Percentiles rank a stretch among this genome's conserved stretches.
Conservation (phyloP, 2,329 filamentous ascomycete genomes). For the Colletotrichum sp. region DNA sequence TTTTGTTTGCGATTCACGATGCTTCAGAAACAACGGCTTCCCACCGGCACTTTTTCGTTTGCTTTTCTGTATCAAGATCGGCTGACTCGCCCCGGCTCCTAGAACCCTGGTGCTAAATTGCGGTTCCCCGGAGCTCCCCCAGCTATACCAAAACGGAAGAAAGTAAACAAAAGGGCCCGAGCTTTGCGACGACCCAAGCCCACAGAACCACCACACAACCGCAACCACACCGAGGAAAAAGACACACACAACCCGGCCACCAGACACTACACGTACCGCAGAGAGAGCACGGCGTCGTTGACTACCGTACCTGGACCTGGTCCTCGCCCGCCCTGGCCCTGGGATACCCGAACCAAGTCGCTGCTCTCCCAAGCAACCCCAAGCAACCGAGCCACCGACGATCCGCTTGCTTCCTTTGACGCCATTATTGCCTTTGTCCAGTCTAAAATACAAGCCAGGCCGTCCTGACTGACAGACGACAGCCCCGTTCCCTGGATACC, state of each 20-base stretch:
- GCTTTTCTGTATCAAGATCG: constrained; percentile 20
- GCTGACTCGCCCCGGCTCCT: constrained; percentile 18
- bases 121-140: constrained; percentile 17
- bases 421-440: constrained; percentile 2
- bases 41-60: constrained; percentile 10
- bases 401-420: constrained; percentile 16
- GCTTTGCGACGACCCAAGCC: constrained; percentile 25
- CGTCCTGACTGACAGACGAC: constrained; percentile 20
- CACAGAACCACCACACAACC: constrained; percentile 8
- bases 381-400: not conserved
- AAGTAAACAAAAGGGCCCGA: constrained; percentile 45
- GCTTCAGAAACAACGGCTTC: constrained; percentile 18
- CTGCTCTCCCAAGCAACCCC: constrained; percentile 17
- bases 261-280: not conserved
- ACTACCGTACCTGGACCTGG: not conserved
- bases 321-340: constrained; percentile 2
- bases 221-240: not conserved
- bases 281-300: not conserved
- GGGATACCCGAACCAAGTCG: constrained; percentile 2
- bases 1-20: constrained; percentile 24
- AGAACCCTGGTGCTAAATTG: constrained; percentile 19
- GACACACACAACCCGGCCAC: not conserved
- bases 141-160: constrained; percentile 41
- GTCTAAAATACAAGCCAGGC: constrained; percentile 19
- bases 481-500: constrained; percentile 18